These are phyloP conservation scores for Eucommia ulmoides DNA, from an alignment of 257 asterid genomes.

Conservation along the genomic window DNA sequence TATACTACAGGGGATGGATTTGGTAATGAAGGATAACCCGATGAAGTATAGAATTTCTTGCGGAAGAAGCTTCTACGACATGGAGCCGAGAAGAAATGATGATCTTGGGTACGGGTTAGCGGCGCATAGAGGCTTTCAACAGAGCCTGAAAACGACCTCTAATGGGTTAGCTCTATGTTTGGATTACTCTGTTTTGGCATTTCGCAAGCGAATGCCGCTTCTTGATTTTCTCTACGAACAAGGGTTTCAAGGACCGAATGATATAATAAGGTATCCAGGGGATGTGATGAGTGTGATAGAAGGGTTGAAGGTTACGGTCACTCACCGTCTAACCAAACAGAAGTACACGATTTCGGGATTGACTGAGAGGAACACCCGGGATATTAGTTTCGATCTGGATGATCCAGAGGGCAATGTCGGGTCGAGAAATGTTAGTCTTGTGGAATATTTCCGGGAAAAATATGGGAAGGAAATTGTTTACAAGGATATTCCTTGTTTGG, in stretches of 20 bases:
- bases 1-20: slow-evolving; percentile 52
- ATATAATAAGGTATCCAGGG: slow-evolving; percentile 10
- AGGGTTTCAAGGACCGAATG: slow-evolving; percentile 12
- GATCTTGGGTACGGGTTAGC: slow-evolving; percentile 39
- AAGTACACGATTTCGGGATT: slow-evolving; percentile 33
- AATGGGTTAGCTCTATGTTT: slow-evolving; percentile 45
- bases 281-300: slow-evolving; percentile 7
- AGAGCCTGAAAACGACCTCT: slow-evolving; percentile 52
- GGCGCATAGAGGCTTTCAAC: slow-evolving; percentile 44
- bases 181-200: slow-evolving; percentile 44
- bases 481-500: slow-evolving; percentile 43
- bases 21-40: slow-evolving; percentile 70
- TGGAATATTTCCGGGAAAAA: slow-evolving; percentile 40
- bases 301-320: slow-evolving; percentile 57
- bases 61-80: slow-evolving; percentile 39
- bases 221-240: slow-evolving; percentile 30
- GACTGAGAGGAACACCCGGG: slow-evolving; percentile 8
- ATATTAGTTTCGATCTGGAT: slow-evolving; percentile 15
- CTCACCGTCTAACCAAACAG: slow-evolving; percentile 46
- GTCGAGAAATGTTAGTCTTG: slow-evolving; percentile 13
- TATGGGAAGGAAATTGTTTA: slow-evolving; percentile 28
- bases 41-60: slow-evolving; percentile 17
- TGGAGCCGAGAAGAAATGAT: neutral
- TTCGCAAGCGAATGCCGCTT: slow-evolving; percentile 37
- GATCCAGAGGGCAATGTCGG: slow-evolving; percentile 38